A percentile compares a stretch with the other conserved stretches of the same genome.
Conservation (phyloP, 2,329 filamentous ascomycete genomes). For the Alternaria gansuensis region DNA sequence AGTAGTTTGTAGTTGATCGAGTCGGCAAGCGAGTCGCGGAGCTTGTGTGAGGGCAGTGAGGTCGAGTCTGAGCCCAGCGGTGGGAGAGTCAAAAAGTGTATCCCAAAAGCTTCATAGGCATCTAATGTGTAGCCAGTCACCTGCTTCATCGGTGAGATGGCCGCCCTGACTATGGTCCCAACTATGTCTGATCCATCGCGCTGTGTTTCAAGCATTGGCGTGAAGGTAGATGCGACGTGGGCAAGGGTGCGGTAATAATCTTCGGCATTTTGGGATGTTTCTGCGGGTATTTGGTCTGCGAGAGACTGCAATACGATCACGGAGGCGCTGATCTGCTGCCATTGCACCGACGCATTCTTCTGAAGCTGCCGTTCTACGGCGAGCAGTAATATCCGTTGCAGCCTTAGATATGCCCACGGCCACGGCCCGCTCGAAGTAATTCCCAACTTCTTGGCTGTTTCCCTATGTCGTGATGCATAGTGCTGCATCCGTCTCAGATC, state of each 20-base stretch:
- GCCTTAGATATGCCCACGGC: constrained; percentile 54
- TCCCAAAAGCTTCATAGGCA: constrained; percentile 52
- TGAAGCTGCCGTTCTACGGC: constrained; percentile 40
- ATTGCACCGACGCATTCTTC: constrained; percentile 19
- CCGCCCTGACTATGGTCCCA: constrained; percentile 32
- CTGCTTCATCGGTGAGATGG: constrained; percentile 43
- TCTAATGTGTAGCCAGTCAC: constrained; percentile 50
- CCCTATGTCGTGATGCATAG: constrained; percentile 53
- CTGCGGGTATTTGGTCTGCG: constrained; percentile 44
- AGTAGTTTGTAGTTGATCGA: constrained; percentile 62
- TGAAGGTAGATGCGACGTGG: constrained; percentile 30
- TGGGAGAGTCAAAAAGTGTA: constrained; percentile 56
- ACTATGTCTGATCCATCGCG: constrained; percentile 16
- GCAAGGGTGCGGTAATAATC: constrained; percentile 48
- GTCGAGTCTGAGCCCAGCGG: constrained; percentile 45
- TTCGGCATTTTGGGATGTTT: constrained; percentile 46
- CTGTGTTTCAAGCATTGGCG: constrained; percentile 11
- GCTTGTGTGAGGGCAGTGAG: constrained; percentile 32
- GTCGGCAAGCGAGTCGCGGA: constrained; percentile 54
- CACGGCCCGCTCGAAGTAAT: constrained; percentile 46
- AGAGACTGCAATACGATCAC: constrained; percentile 42
- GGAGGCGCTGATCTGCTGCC: constrained; percentile 25
- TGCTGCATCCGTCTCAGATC: constrained; percentile 55
- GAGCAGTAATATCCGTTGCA: constrained; percentile 53
- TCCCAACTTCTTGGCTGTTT: constrained; percentile 37